A percentile compares a stretch with the other conserved stretches of the same genome.
phyloP scores from a whole-genome alignment of 2,329 filamentous ascomycete genomes.

The Scedosporium boydii region DNA sequence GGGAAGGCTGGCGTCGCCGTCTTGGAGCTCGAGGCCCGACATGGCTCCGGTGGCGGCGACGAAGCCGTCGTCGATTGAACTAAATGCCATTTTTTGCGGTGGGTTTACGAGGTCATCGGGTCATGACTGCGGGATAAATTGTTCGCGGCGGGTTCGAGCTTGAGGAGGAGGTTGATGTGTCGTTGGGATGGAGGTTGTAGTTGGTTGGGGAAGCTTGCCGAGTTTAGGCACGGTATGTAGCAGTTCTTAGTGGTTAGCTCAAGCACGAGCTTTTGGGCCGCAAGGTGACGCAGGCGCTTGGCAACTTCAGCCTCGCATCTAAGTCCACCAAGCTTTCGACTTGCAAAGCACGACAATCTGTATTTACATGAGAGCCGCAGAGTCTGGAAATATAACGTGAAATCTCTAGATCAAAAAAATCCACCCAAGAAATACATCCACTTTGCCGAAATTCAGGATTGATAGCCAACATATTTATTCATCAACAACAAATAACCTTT shows the following conservation, averaged over 20 bases:
- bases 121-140: background rate
- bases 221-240: background rate
- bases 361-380: background rate
- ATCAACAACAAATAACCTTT: too few species aligned
- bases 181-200: background rate
- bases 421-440: too few species aligned
- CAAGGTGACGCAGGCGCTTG: background rate
- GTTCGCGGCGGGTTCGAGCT: background rate
- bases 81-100: slow-evolving; percentile 51
- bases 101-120: background rate
- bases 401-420: too few species aligned
- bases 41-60: slow-evolving; percentile 53
- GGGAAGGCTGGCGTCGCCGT: slow-evolving; percentile 56
- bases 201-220: background rate
- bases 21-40: slow-evolving; percentile 30
- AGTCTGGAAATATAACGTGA: too few species aligned
- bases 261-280: background rate
- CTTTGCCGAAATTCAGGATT: too few species aligned
- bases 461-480: too few species aligned
- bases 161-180: background rate
- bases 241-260: background rate
- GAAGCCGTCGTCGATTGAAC: slow-evolving; percentile 59
- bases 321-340: background rate
- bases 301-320: background rate
- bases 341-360: background rate